Conservation (phyloP, 371 early-diverging fungal species). For the Haplosporangium sp. region DNA sequence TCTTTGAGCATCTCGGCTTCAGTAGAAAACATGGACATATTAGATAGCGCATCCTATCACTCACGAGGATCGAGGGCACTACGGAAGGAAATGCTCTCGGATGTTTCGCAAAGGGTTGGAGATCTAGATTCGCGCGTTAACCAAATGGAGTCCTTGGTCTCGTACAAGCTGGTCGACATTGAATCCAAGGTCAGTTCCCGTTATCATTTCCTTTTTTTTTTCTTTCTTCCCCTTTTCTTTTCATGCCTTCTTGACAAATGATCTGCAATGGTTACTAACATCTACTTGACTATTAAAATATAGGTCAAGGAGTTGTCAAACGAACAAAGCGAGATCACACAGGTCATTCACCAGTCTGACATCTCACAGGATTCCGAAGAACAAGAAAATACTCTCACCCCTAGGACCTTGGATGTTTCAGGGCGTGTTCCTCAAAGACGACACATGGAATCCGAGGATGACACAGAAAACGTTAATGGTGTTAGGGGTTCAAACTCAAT, state of each 20-base stretch:
- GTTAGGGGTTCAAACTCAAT: too few relatives aligned
- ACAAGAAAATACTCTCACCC: too few relatives aligned
- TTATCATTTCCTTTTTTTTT: too few relatives aligned
- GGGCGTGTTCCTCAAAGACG: too few relatives aligned
- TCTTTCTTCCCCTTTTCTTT: not conserved
- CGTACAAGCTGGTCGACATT: constrained; percentile 36
- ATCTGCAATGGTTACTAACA: too few relatives aligned
- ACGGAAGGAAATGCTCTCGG: constrained; percentile 29
- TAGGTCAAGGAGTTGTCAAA: constrained; percentile 33
- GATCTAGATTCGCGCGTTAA: constrained; percentile 36
- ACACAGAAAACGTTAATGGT: too few relatives aligned
- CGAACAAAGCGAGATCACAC: constrained; percentile 1
- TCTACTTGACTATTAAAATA: too few relatives aligned
- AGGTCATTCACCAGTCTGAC: not conserved
- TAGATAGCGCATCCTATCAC: not conserved
- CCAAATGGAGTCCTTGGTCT: constrained; percentile 33
- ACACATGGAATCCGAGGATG: too few relatives aligned
- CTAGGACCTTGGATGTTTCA: too few relatives aligned
- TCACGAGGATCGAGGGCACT: constrained; percentile 10
- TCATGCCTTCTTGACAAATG: not conserved
- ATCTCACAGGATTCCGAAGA: not conserved
- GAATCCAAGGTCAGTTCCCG: constrained; percentile 29
- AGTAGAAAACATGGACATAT: not conserved
- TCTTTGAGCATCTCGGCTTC: not conserved
- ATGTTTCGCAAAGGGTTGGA: constrained; percentile 25